phyloP scores from a whole-genome alignment of 2,329 filamentous ascomycete genomes.

The Sordariomycetes sp. region DNA sequence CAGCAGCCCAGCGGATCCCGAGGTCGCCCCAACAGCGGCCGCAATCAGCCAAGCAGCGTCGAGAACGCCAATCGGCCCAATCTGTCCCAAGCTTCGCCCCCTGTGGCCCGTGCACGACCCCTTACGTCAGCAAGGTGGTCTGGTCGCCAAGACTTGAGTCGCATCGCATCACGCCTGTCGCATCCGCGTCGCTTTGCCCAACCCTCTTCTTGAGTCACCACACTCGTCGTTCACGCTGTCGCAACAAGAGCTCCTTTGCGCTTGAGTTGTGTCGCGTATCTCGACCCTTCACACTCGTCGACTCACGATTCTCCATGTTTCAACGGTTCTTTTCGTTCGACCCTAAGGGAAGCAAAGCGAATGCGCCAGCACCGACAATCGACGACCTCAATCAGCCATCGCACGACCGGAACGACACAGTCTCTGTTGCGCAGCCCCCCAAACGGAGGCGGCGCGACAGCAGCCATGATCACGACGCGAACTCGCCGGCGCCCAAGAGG shows the following conservation, averaged over 20 bases:
- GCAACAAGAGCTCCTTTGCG: background rate
- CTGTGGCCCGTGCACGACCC: constrained; percentile 2
- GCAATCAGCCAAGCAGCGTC: too few species aligned
- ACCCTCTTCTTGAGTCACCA: too few species aligned
- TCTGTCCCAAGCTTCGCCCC: constrained; percentile 1
- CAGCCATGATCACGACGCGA: constrained; percentile 12
- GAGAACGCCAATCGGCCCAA: too few species aligned
- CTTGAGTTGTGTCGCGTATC: constrained; percentile 2
- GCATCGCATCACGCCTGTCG: constrained; percentile 1
- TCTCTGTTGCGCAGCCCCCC: constrained; percentile 17
- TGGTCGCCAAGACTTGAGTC: constrained; percentile 1
- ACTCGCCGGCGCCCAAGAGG: constrained; percentile 30
- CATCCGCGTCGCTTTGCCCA: too few species aligned
- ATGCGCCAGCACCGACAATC: constrained; percentile 12
- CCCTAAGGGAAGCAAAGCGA: constrained; percentile 41
- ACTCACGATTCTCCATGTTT: constrained; percentile 41
- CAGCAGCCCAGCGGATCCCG: background rate
- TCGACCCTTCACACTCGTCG: background rate
- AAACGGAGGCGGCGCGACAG: constrained; percentile 30
- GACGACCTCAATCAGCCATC: constrained; percentile 11
- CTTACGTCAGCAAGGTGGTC: constrained; percentile 4
- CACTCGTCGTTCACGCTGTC: background rate
- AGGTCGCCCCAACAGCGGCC: too few species aligned
- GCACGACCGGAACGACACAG: constrained; percentile 6
- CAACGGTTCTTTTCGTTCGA: constrained; percentile 48